These are phyloP conservation scores for Diaporthe destruens DNA, from an alignment of 2,329 filamentous ascomycete species.

Conservation along the genomic window DNA sequence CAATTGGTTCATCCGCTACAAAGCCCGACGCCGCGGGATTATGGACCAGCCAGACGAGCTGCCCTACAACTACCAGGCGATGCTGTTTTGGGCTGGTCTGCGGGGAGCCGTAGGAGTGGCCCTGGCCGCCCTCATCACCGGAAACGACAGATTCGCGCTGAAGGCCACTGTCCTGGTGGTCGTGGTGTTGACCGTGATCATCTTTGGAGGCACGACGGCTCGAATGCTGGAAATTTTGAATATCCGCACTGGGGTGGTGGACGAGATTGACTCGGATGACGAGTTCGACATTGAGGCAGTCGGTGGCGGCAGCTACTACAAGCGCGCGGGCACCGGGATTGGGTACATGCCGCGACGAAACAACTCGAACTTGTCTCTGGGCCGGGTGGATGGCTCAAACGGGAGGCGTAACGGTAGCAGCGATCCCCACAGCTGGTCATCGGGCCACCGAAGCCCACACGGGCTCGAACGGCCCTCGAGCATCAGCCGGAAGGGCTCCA, in stretches of 20 bases:
- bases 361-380: conserved; percentile 69
- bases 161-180: conserved; percentile 97
- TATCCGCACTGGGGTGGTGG: conserved; percentile 96
- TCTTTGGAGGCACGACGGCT: conserved; percentile 96
- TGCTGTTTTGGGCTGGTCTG: conserved; percentile 99
- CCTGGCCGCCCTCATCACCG: conserved; percentile 87
- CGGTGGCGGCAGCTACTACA: conserved; percentile 80
- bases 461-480: conserved; percentile 58
- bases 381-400: conserved; percentile 59
- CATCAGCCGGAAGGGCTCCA: conserved; percentile 66
- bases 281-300: conserved; percentile 95
- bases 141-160: conserved; percentile 83
- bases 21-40: conserved; percentile 79
- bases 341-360: conserved; percentile 80
- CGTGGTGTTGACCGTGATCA: conserved; percentile 97
- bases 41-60: conserved; percentile 85
- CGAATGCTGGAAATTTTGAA: conserved; percentile 97
- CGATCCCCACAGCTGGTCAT: conserved; percentile 62
- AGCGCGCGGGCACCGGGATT: conserved; percentile 81
- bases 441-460: conserved; percentile 65
- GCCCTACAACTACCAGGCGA: conserved; percentile 96
- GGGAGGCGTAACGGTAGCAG: conserved; percentile 44
- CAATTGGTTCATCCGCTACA: conserved; percentile 92
- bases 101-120: conserved; percentile 96
- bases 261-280: conserved; percentile 97